A percentile compares a stretch with the other conserved stretches of the same genome.
Conservation (phyloP, 2,329 filamentous ascomycete genomes). For the Microthyrium microscopicum region DNA sequence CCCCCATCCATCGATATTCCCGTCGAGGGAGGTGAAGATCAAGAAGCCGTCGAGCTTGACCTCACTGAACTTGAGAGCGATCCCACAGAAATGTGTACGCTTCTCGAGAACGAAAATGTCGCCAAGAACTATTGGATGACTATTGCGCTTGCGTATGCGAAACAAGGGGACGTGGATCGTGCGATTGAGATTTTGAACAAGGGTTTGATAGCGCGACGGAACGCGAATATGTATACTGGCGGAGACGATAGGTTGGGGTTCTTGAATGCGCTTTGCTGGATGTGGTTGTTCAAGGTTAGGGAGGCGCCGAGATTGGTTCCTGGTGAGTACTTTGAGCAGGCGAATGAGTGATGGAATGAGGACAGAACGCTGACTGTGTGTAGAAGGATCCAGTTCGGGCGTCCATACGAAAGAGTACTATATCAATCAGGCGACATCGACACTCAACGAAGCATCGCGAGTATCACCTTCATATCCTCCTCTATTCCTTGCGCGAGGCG, state of each 20-base stretch:
- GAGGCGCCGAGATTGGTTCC: constrained; percentile 48
- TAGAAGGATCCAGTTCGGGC: background rate
- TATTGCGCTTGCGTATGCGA: constrained; percentile 92
- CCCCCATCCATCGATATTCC: constrained; percentile 48
- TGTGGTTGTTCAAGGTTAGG: constrained; percentile 78
- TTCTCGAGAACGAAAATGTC: constrained; percentile 86
- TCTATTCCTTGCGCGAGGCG: constrained; percentile 78
- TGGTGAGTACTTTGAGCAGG: background rate
- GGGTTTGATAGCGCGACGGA: constrained; percentile 55
- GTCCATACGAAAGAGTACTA: constrained; percentile 70
- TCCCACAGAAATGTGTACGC: constrained; percentile 81
- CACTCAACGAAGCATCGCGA: constrained; percentile 85
- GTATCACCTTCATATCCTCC: constrained; percentile 87
- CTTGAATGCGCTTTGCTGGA: constrained; percentile 73
- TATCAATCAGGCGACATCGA: constrained; percentile 75
- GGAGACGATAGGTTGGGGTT: constrained; percentile 69
- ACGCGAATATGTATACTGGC: no score
- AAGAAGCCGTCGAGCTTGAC: constrained; percentile 75
- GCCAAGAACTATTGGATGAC: constrained; percentile 93
- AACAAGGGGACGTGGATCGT: constrained; percentile 84
- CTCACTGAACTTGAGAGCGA: constrained; percentile 84
- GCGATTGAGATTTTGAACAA: constrained; percentile 55
- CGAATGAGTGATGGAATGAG: constrained; percentile 3
- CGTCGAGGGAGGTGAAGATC: constrained; percentile 42
- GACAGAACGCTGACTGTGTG: background rate